Conservation (phyloP, 805 yeast species). For the Candida manassasensis region DNA sequence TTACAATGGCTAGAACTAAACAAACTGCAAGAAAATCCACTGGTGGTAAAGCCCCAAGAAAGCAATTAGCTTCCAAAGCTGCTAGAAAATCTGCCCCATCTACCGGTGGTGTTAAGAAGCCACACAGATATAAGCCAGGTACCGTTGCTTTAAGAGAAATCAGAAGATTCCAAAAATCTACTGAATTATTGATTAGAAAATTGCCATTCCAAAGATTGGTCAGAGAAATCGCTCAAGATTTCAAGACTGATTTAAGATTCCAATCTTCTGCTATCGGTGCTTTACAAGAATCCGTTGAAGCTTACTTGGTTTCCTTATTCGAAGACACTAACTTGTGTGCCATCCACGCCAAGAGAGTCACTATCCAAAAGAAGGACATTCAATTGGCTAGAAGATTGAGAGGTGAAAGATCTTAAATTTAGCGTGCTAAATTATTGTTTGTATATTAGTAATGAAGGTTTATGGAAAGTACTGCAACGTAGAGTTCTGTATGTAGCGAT, state of each 20-base stretch:
- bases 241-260: constrained; percentile 46
- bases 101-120: constrained; percentile 48
- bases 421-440: constrained; percentile 5
- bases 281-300: constrained; percentile 47
- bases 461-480: no score
- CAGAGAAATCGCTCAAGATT: constrained; percentile 47
- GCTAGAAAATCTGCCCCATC: constrained; percentile 49
- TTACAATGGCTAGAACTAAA: constrained; percentile 45
- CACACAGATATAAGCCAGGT: constrained; percentile 52
- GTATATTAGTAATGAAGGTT: constrained; percentile 5
- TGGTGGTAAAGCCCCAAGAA: constrained; percentile 51
- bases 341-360: constrained; percentile 48
- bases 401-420: constrained; percentile 42
- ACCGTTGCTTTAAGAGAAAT: constrained; percentile 49
- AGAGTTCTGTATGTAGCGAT: no score
- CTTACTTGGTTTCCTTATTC: constrained; percentile 44
- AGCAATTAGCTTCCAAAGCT: constrained; percentile 48
- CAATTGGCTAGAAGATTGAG: constrained; percentile 50
- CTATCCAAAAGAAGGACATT: constrained; percentile 48
- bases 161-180: constrained; percentile 47
- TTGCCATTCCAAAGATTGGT: constrained; percentile 49
- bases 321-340: constrained; percentile 51
- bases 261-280: constrained; percentile 48
- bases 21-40: constrained; percentile 50
- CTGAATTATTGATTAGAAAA: constrained; percentile 46